These are phyloP conservation scores for Tephrocybe sp. DNA, from an alignment of 768 basidiomycete species.

Conservation along the genomic window DNA sequence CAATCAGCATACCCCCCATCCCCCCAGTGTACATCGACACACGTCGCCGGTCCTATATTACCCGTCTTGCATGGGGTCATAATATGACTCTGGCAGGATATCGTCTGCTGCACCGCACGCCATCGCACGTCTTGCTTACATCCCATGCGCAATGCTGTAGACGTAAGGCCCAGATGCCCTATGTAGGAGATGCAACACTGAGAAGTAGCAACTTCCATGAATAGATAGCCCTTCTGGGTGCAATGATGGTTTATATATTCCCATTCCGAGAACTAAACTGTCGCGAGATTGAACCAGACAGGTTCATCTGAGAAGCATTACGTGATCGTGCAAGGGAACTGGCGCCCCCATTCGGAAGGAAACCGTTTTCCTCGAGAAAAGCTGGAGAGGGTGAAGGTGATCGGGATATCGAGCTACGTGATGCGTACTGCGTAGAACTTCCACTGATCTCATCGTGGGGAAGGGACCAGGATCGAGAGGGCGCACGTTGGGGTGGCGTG, in stretches of 20 bases:
- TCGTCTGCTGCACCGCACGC: no score
- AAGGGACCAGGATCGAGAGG: conserved; percentile 34
- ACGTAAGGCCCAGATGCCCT: no score
- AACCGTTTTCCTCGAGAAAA: conserved; percentile 33
- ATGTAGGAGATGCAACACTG: neutral
- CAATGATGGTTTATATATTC: neutral
- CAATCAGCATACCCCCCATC: no score
- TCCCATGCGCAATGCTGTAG: no score
- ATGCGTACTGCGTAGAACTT: conserved; percentile 35
- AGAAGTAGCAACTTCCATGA: no score
- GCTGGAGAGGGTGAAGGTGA: conserved; percentile 46
- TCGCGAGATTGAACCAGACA: conserved; percentile 52
- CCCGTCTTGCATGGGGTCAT: no score
- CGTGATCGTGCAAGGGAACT: conserved; percentile 57
- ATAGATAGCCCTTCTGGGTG: neutral
- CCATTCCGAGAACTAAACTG: conserved; percentile 12
- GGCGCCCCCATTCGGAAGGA: conserved; percentile 26
- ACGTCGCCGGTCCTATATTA: no score
- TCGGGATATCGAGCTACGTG: conserved; percentile 34
- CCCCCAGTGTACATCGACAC: no score
- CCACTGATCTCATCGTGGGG: conserved; percentile 26
- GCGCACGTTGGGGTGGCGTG: conserved; percentile 26
- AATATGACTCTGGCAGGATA: no score
- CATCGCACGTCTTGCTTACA: no score
- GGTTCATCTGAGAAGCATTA: conserved; percentile 64